phyloP scores from a whole-genome alignment of 1,284 basidiomycete species.

The Filobasidium uniguttulatum region DNA sequence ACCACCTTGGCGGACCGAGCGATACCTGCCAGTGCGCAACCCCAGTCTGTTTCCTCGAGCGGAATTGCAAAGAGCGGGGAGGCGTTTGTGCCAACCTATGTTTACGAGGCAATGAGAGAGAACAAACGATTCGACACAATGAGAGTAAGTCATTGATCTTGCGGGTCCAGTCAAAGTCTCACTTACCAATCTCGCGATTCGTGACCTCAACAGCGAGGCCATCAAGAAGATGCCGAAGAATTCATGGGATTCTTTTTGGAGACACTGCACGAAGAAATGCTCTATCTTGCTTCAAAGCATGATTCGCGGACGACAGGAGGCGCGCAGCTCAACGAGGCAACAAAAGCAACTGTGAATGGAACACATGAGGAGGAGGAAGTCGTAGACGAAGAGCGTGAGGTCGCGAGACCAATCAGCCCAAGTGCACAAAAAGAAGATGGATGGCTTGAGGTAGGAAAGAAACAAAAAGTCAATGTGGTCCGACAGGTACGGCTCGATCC shows the following conservation, averaged over 20 bases:
- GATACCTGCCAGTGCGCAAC: constrained; percentile 11
- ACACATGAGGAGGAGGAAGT: constrained; percentile 4
- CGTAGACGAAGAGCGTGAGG: constrained; percentile 27
- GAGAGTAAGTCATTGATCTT: constrained; percentile 62
- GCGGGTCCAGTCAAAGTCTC: no score
- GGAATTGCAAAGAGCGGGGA: constrained; percentile 30
- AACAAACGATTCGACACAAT: constrained; percentile 90
- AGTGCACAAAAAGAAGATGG: constrained; percentile 33
- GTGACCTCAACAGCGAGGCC: constrained; percentile 50
- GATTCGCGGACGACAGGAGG: constrained; percentile 19
- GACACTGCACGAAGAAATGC: constrained; percentile 83
- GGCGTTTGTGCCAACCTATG: constrained; percentile 71
- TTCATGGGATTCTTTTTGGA: constrained; percentile 97
- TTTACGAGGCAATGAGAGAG: constrained; percentile 93
- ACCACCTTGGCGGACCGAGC: neutral
- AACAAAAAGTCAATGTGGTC: constrained; percentile 70
- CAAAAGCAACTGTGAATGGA: constrained; percentile 33
- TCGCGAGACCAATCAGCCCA: constrained; percentile 33
- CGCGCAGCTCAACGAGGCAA: constrained; percentile 14
- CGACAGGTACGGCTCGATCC: constrained; percentile 48
- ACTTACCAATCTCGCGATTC: no score
- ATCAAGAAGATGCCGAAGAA: constrained; percentile 97
- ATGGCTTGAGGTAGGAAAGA: constrained; percentile 89
- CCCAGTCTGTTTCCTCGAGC: constrained; percentile 9
- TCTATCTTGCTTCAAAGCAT: constrained; percentile 45